A percentile compares a stretch with the other conserved stretches of the same genome.
Conservation (phyloP, 2,329 filamentous ascomycete genomes). For the Colletotrichum endophyticum region DNA sequence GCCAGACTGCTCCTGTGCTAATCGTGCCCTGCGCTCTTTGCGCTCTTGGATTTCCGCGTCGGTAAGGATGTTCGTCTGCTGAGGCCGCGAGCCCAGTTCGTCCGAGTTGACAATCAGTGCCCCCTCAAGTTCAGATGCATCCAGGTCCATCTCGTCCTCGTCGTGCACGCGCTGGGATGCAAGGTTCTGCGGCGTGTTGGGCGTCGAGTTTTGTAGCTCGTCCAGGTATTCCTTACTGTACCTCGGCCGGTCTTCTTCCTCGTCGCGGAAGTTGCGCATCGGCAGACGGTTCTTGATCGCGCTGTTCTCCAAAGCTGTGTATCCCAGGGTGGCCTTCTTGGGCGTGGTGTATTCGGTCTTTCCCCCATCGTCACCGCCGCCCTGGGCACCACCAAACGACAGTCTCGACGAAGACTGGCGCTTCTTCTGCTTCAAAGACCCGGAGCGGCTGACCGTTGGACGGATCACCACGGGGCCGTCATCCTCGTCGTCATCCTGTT, state of each 20-base stretch:
- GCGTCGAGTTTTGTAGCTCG: conserved; percentile 85
- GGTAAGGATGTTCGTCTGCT: conserved; percentile 45
- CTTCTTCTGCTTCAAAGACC: conserved; percentile 69
- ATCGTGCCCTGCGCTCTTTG: conserved; percentile 74
- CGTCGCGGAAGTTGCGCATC: conserved; percentile 55
- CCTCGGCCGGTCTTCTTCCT: conserved; percentile 72
- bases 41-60: conserved; percentile 19
- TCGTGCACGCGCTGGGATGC: conserved; percentile 48
- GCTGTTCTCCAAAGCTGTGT: conserved; percentile 70
- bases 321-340: conserved; percentile 66
- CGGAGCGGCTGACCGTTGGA: conserved; percentile 50
- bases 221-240: conserved; percentile 89
- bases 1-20: conserved; percentile 70
- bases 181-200: conserved; percentile 76
- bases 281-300: conserved; percentile 65
- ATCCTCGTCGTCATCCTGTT: conserved; percentile 45
- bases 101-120: conserved; percentile 64
- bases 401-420: conserved; percentile 69
- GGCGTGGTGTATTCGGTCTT: conserved; percentile 61
- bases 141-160: conserved; percentile 59
- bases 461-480: conserved; percentile 54
- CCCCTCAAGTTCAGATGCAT: conserved; percentile 66
- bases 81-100: conserved; percentile 40
- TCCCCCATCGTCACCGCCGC: conserved; percentile 57
- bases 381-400: conserved; percentile 67